Evolutionary conservation across 2,329 filamentous ascomycete species (phyloP), one percentile per base, ranked within the genome.

Genomic region (Aspergillus amoenus): DNA sequence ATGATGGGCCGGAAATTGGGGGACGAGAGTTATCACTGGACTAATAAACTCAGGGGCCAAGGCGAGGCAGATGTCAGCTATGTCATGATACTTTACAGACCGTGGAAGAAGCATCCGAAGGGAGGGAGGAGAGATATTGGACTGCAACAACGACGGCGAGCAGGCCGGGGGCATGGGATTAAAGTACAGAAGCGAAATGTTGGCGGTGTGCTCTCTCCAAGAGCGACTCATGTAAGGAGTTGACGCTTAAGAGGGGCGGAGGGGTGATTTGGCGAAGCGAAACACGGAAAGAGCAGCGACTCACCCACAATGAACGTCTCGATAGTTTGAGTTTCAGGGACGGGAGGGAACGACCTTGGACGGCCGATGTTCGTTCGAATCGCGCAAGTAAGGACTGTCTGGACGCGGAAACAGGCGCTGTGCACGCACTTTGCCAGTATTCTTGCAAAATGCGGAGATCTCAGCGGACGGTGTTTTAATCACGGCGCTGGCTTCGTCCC

Each of bases 1-100:
- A 89, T 89, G 65, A 62, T 76, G 73, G 66, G 64, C 62, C 59
- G 63, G 57, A 57, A 56, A 64, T 52, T 55, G 30, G 51, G 60
- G 24, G 65, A 62, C 57, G 55, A 53, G 34, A 58, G 34, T 27
- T 57, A 63, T 59, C 64, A 57, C 72, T 69, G 70, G 68, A 69
- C 70, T 72, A 67, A 47, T 68, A 61, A 53, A 59, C 62, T 60
- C 54, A 66, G 57, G 57, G 53, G 57, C 53, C 63, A 61, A 61
- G 54, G 52, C 58, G 56, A 55, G 65, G 69, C 62, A 71, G 68
- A 64, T 34, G 61, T 48, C 52, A 62, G 58, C 51, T 59, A 55
- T 49, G 41, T 48, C 59, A 67, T 63, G 51, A 54, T 60, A 62
- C 57, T 43, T 43, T 37, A 34, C 53, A 43, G 43, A 54, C 32